A percentile compares a stretch with the other conserved stretches of the same genome.
These are phyloP conservation scores for Albophoma yamanashiensis DNA, from an alignment of 2,329 filamentous ascomycete genomes.

Conservation along the genomic window DNA sequence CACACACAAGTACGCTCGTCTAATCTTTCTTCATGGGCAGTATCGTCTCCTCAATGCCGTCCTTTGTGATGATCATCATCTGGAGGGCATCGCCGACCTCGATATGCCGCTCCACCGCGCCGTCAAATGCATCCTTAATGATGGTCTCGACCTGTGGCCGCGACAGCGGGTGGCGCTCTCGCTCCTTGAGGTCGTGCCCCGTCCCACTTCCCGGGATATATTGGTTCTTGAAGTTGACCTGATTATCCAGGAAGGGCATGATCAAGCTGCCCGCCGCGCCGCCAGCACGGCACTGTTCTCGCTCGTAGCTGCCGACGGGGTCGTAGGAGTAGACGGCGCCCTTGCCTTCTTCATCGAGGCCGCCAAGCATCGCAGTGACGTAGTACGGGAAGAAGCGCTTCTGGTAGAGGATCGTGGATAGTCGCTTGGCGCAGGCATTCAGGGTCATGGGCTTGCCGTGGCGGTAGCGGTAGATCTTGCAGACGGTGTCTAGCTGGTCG, in stretches of 20 bases:
- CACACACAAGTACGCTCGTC: slow-evolving; percentile 5
- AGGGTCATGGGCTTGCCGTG: slow-evolving; percentile 95
- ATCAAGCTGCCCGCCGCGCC: slow-evolving; percentile 90
- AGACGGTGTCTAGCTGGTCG: slow-evolving; percentile 85
- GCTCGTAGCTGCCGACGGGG: slow-evolving; percentile 93
- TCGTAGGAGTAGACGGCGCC: slow-evolving; percentile 97
- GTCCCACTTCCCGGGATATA: slow-evolving; percentile 78
- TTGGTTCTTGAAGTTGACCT: slow-evolving; percentile 99
- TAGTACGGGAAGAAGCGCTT: slow-evolving; percentile 99
- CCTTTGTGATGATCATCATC: slow-evolving; percentile 83
- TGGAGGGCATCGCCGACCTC: slow-evolving; percentile 96
- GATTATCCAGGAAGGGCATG: slow-evolving; percentile 98
- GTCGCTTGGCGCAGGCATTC: slow-evolving; percentile 84
- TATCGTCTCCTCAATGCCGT: slow-evolving; percentile 81
- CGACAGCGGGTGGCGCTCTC: slow-evolving; percentile 59
- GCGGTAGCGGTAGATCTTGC: slow-evolving; percentile 98
- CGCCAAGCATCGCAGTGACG: slow-evolving; percentile 85
- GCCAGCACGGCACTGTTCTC: slow-evolving; percentile 89
- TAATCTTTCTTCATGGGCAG: slow-evolving; percentile 86
- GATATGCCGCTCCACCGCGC: slow-evolving; percentile 96
- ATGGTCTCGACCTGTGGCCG: slow-evolving; percentile 69
- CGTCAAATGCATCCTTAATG: slow-evolving; percentile 96
- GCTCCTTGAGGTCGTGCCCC: slow-evolving; percentile 69
- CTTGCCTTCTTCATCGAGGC: slow-evolving; percentile 86
- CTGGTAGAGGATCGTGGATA: slow-evolving; percentile 90